Evolutionary conservation across 2,329 filamentous ascomycete genomes (phyloP), one percentile per base, ranked within the genome.

Genomic region (Elsinoe ampelina): DNA sequence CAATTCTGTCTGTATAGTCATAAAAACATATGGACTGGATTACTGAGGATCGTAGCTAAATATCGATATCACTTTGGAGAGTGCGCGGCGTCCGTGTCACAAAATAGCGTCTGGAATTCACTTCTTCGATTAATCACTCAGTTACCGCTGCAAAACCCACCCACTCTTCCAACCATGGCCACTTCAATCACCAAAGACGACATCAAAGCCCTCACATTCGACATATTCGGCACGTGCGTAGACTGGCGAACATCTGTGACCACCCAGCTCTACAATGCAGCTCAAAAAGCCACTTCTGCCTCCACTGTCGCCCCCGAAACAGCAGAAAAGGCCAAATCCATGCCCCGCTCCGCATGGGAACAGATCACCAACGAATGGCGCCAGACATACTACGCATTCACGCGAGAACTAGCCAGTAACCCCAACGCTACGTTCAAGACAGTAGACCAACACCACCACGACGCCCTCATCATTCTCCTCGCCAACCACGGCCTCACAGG

Each of bases 201-300:
- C 54, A 56, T 39, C 22, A 56, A 56, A 38, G 85, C 80, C 6
- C 73, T 90, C 34, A 77, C 84, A 55, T 89, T 89, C 65, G 86
- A 90, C 71, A 80, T 89, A 63, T 90, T 91, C 69, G 87, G 87
- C 62, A 93, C 89, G 1, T 82, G 85, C 61, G 87, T 93, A 45
- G 79, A 92, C 73, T 92, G 87, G 87, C 84, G 87, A 57, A 75
- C 75, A 38, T 81, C 82, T 1, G 81, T 93, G 17, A 80, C 77
- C 12, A 72, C 76, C 7, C 80, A 81, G 55, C 77, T 93, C 48
- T 67, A 71, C 20, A 66, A 74, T 10, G 75, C 76, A 38, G 78
- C 81, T 12, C 68, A 70, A 59, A 63, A 63, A 1, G 72, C 74
- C 1, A 73, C 83, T 45, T 72, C 76, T 13, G 63, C 73, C 38